A percentile compares a stretch with the other conserved stretches of the same genome.
Conservation (phyloP, 2,329 filamentous ascomycete species). For the Huntiella abstrusa region DNA sequence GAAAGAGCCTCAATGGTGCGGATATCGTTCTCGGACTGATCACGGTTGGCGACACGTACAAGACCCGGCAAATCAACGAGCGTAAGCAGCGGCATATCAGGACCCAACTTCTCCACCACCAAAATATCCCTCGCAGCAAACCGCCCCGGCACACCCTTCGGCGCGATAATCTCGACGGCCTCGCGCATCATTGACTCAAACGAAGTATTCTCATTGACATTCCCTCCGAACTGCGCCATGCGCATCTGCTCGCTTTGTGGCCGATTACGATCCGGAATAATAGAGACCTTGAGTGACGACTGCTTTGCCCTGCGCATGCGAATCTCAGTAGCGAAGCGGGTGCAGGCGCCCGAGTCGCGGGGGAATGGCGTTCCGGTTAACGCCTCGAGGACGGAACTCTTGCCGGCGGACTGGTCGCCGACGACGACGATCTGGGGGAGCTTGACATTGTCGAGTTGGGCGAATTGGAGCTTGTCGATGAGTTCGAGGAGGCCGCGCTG, state of each 20-base stretch:
- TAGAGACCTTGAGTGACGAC: conserved; percentile 28
- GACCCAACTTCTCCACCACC: conserved; percentile 39
- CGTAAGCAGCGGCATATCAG: conserved; percentile 39
- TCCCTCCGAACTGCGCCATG: conserved; percentile 29
- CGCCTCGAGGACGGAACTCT: conserved; percentile 45
- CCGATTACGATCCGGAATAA: conserved; percentile 33
- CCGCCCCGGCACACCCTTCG: conserved; percentile 28
- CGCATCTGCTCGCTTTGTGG: conserved; percentile 27
- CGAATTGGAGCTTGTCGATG: conserved; percentile 35
- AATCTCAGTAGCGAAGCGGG: conserved; percentile 41
- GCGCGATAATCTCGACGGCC: conserved; percentile 32
- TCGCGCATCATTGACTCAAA: conserved; percentile 33
- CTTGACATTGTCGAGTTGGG: conserved; percentile 31
- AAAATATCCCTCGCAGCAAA: conserved; percentile 35
- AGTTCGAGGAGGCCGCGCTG: conserved; percentile 38
- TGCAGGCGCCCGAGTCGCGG: conserved; percentile 39
- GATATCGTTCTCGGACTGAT: conserved; percentile 34
- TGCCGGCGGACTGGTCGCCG: conserved; percentile 44
- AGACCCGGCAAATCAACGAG: conserved; percentile 43
- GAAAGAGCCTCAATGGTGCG: conserved; percentile 32
- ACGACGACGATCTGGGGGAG: conserved; percentile 45
- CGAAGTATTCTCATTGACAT: conserved; percentile 24
- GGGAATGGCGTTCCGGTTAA: conserved; percentile 43
- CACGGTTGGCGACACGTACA: conserved; percentile 32
- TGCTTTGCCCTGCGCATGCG: conserved; percentile 30